Conservation (phyloP, 495 filamentous ascomycete genomes). For the Hypoxylon intermedium region DNA sequence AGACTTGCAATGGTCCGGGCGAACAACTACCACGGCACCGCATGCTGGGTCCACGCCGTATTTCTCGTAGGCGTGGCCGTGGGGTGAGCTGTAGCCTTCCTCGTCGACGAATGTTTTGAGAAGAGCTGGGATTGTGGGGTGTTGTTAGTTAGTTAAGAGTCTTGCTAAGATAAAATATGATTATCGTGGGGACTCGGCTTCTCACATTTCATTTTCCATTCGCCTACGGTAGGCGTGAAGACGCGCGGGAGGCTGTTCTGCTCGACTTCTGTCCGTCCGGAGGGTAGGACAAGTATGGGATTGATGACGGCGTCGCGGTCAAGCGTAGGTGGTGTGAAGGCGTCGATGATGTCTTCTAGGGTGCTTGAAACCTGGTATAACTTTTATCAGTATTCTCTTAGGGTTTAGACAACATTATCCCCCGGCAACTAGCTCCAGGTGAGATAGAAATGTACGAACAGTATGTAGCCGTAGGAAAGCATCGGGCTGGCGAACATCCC, state of each 20-base stretch:
- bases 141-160: too few species aligned
- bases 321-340: constrained; percentile 52
- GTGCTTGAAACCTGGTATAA: constrained; percentile 37
- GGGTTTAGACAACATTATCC: too few species aligned
- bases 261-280: constrained; percentile 61
- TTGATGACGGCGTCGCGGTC: constrained; percentile 69
- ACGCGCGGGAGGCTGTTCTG: constrained; percentile 64
- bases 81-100: constrained; percentile 68
- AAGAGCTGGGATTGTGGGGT: constrained; percentile 50
- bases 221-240: constrained; percentile 66
- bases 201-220: constrained; percentile 65
- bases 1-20: constrained; percentile 71
- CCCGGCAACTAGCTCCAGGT: too few species aligned
- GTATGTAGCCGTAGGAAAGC: constrained; percentile 47
- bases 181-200: not conserved
- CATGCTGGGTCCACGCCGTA: constrained; percentile 61
- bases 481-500: constrained; percentile 51
- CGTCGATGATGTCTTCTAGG: constrained; percentile 47
- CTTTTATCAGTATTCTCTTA: not conserved
- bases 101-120: constrained; percentile 73
- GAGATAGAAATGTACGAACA: constrained; percentile 45
- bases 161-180: too few species aligned
- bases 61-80: constrained; percentile 68
- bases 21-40: constrained; percentile 67
- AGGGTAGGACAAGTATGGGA: constrained; percentile 62